Percentiles rank a stretch among this genome's conserved stretches.
Evolutionary conservation across 768 basidiomycete species (phyloP).

Genomic region (Boletellus ananiceps): DNA sequence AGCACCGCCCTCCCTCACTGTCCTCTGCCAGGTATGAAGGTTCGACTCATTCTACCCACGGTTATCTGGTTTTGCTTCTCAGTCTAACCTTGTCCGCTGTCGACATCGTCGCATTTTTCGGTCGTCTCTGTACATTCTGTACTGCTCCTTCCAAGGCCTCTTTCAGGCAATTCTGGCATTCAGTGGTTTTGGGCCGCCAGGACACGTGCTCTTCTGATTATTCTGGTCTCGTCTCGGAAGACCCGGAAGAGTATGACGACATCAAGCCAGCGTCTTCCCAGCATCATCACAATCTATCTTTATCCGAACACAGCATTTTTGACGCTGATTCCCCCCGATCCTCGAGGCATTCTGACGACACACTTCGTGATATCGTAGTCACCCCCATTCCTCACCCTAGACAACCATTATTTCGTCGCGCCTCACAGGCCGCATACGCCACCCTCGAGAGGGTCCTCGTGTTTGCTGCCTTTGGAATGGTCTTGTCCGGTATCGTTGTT

Average conservation of each 20-base stretch:
- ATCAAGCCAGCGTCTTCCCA: conserved; percentile 30
- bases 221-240: conserved; percentile 50
- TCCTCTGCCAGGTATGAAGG: conserved; percentile 59
- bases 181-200: conserved; percentile 50
- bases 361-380: conserved; percentile 42
- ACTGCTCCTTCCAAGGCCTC: conserved; percentile 39
- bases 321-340: conserved; percentile 38
- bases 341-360: conserved; percentile 53
- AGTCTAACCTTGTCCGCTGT: conserved; percentile 43
- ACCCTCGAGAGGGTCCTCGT: conserved; percentile 61
- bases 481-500: conserved; percentile 66
- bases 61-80: conserved; percentile 50
- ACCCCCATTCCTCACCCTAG: conserved; percentile 8
- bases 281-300: conserved; percentile 38
- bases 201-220: conserved; percentile 44
- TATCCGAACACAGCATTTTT: conserved; percentile 53
- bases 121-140: conserved; percentile 50
- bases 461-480: conserved; percentile 62
- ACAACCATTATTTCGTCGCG: conserved; percentile 32
- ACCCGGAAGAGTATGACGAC: conserved; percentile 53
- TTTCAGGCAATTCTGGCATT: conserved; percentile 50
- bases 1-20: conserved; percentile 4
- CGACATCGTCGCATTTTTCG: conserved; percentile 50
- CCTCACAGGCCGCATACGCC: conserved; percentile 48
- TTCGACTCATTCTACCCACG: conserved; percentile 57